These are phyloP conservation scores for Leccinum imitatum DNA, from an alignment of 768 basidiomycete genomes.

Conservation along the genomic window DNA sequence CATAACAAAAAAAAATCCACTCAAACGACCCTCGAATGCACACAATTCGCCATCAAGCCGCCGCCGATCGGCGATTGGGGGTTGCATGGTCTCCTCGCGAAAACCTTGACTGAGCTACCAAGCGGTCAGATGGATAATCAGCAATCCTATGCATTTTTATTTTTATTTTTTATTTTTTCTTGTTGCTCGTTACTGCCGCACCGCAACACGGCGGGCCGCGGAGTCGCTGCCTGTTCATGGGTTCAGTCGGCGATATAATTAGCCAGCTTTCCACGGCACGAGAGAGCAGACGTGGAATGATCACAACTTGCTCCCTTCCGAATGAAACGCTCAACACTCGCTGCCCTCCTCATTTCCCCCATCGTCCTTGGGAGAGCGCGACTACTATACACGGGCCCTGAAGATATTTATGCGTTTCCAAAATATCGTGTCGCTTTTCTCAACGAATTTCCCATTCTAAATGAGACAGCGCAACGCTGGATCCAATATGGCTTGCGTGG, in stretches of 20 bases:
- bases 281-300: slow-evolving; percentile 11
- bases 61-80: slow-evolving; percentile 33
- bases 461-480: slow-evolving; percentile 76
- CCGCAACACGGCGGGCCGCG: slow-evolving; percentile 24
- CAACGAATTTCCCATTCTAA: slow-evolving; percentile 70
- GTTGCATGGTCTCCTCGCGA: slow-evolving; percentile 25
- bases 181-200: slow-evolving; percentile 1
- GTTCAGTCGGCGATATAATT: slow-evolving; percentile 37
- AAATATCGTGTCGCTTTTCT: slow-evolving; percentile 80
- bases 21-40: slow-evolving; percentile 5
- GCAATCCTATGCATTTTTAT: not conserved
- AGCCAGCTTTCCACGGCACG: slow-evolving; percentile 20
- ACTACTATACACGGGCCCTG: slow-evolving; percentile 69
- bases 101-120: slow-evolving; percentile 11
- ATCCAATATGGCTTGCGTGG: slow-evolving; percentile 68
- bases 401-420: slow-evolving; percentile 79
- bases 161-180: not conserved
- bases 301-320: not conserved
- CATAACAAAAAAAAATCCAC: not conserved
- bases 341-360: slow-evolving; percentile 19
- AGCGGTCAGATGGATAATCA: slow-evolving; percentile 2
- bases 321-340: slow-evolving; percentile 19
- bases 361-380: slow-evolving; percentile 24
- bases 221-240: slow-evolving; percentile 19
- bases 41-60: slow-evolving; percentile 12